Evolutionary conservation across 345 rosid genomes (phyloP).

Genomic region (Brassica incana): DNA sequence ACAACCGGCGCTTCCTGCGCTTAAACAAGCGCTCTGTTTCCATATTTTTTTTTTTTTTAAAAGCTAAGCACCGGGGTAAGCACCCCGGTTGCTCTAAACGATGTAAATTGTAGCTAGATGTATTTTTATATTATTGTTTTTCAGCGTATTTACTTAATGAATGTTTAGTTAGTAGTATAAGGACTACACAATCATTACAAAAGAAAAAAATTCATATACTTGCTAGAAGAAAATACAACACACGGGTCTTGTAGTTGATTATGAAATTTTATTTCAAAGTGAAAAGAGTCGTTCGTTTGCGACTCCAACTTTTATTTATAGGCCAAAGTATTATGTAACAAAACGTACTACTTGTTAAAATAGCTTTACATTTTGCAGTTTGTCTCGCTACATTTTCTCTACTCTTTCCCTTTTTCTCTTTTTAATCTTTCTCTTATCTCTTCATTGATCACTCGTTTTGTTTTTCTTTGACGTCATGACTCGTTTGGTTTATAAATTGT

Average conservation of each 20-base stretch:
- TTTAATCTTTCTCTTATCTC: slow-evolving; percentile 37
- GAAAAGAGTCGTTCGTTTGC: slow-evolving; percentile 13
- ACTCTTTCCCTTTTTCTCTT: slow-evolving; percentile 7
- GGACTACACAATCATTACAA: not conserved
- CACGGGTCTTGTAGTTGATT: slow-evolving; percentile 22
- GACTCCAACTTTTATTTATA: slow-evolving; percentile 13
- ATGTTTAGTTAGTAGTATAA: not conserved
- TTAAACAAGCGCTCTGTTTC: too few species aligned
- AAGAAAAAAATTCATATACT: not conserved
- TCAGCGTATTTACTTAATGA: not conserved
- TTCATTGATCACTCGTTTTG: slow-evolving; percentile 36
- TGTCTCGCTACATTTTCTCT: slow-evolving; percentile 26
- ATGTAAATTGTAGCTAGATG: not conserved
- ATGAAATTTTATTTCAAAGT: slow-evolving; percentile 14
- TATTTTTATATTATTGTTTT: not conserved
- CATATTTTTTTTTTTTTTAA: too few species aligned
- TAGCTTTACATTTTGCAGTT: slow-evolving; percentile 37
- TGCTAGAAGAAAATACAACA: not conserved
- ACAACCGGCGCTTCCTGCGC: too few species aligned
- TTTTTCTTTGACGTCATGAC: slow-evolving; percentile 19
- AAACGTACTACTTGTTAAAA: slow-evolving; percentile 35
- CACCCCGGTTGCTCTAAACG: not conserved
- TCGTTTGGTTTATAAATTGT: slow-evolving; percentile 30
- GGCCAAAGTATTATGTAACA: slow-evolving; percentile 26
- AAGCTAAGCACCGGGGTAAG: too few species aligned